A percentile compares a stretch with the other conserved stretches of the same genome.
phyloP scores from a whole-genome alignment of 495 filamentous ascomycete genomes.

The Apodospora peruviana region DNA sequence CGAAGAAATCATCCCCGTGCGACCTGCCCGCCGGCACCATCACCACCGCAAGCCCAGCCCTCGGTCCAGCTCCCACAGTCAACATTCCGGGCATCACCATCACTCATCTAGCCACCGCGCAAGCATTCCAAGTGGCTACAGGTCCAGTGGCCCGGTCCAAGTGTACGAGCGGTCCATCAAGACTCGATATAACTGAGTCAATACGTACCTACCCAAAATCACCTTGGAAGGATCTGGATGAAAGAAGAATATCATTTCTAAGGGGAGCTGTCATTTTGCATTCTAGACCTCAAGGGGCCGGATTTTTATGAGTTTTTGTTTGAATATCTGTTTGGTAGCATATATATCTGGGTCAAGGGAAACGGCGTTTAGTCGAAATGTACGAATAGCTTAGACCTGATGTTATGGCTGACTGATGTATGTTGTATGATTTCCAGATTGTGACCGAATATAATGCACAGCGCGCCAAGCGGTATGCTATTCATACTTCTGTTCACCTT shows the following conservation, averaged over 20 bases:
- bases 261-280: no score
- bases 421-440: no score
- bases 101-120: constrained; percentile 22
- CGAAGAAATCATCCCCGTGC: constrained; percentile 40
- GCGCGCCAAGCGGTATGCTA: no score
- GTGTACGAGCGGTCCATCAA: constrained; percentile 12
- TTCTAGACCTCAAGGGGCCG: no score
- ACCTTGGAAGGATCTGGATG: neutral
- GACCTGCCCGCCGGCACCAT: constrained; percentile 24
- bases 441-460: no score
- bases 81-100: constrained; percentile 1
- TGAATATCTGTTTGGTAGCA: no score
- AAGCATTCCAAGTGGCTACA: constrained; percentile 28
- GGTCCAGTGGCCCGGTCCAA: constrained; percentile 9
- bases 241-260: neutral
- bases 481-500: no score
- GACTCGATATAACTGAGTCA: neutral
- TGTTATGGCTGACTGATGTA: no score
- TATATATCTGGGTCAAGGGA: no score
- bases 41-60: constrained; percentile 22
- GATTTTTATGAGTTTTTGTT: no score
- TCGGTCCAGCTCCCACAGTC: constrained; percentile 2
- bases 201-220: neutral
- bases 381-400: no score
- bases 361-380: no score